Evolutionary conservation across 1,284 basidiomycete species (phyloP).

Genomic region (Rhodotorula sp.): DNA sequence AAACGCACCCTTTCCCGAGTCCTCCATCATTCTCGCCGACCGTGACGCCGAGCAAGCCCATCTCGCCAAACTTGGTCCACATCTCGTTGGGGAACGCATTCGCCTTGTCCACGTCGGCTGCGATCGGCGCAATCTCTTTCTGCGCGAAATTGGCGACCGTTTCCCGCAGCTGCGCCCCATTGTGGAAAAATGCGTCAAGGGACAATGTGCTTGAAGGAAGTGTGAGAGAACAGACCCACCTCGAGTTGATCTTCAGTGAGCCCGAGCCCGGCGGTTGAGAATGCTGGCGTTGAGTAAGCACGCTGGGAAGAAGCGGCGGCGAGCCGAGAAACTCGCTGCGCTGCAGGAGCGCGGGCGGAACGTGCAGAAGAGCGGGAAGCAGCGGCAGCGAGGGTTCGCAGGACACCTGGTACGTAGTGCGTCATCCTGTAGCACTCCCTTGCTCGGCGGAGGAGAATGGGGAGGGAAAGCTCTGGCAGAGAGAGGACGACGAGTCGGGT

Average conservation of each 20-base stretch:
- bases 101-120: slow-evolving; percentile 71
- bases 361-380: neutral
- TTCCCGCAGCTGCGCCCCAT: slow-evolving; percentile 64
- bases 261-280: slow-evolving; percentile 50
- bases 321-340: neutral
- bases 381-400: neutral
- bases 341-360: neutral
- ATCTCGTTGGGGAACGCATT: slow-evolving; percentile 58
- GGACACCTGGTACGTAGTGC: slow-evolving; percentile 5
- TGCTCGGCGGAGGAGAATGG: neutral
- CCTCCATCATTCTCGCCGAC: slow-evolving; percentile 76
- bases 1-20: slow-evolving; percentile 27
- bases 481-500: neutral
- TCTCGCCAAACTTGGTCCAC: slow-evolving; percentile 82
- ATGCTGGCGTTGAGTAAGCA: slow-evolving; percentile 58
- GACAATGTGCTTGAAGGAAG: too few species aligned
- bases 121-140: slow-evolving; percentile 74
- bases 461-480: neutral
- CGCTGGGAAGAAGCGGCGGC: slow-evolving; percentile 59
- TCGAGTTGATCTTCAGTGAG: slow-evolving; percentile 78
- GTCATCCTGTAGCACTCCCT: neutral
- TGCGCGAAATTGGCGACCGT: slow-evolving; percentile 73
- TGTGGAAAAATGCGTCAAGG: too few species aligned
- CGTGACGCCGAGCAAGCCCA: slow-evolving; percentile 73
- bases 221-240: slow-evolving; percentile 59